Base-by-base conservation (phyloP, 495 filamentous ascomycete genomes). In the Xylaria intraflava region DNA sequence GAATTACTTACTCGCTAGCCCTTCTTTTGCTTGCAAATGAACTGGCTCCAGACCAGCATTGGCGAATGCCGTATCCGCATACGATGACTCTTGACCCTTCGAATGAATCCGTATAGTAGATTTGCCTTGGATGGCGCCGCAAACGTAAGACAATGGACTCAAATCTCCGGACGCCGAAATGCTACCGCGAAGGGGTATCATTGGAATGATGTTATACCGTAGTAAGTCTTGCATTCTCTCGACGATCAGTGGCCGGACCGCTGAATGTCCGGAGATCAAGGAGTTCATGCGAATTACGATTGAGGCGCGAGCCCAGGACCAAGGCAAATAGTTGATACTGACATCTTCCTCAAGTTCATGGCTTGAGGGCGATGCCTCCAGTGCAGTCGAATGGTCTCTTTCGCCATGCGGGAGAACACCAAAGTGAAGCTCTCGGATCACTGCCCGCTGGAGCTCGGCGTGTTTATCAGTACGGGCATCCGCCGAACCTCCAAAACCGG, bases 161-260 rank as follows among this genome's bases (percentile, higher is more conserved):
- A 85, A 58, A 59, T 85, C 80, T 1, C 81, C 81, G 4, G 79
- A 83, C 5, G 80, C 82, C 17, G 81, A 85, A 17, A 85, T 78
- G 33, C 70, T 78, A 2, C 82, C 80, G 0, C 78, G 66, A 12
- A 82, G 59, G 0, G 81, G 80, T 0, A 83, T 60, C 1, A 75
- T 29, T 0, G 81, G 81, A 0, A 72, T 68, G 20, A 79, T 65
- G 31, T 73, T 60, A 4, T 73, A 52, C 2, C 48, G 49, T 2
- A 69, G 27, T 1, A 80, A 42, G 6, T 53, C 56, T 6, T 68
- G 31, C 12, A 80, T 47, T 6, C 53, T 51, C 26, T 79, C 55
- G 1, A 78, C 65, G 1, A 79, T 57, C 7, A 52, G 48, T 1
- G 66, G 40, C 3, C 69, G 61, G 2, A 82, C 74, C 7, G 62